Base-by-base conservation (phyloP, 108 stramenopile genomes). In the Nitzschia palea region DNA sequence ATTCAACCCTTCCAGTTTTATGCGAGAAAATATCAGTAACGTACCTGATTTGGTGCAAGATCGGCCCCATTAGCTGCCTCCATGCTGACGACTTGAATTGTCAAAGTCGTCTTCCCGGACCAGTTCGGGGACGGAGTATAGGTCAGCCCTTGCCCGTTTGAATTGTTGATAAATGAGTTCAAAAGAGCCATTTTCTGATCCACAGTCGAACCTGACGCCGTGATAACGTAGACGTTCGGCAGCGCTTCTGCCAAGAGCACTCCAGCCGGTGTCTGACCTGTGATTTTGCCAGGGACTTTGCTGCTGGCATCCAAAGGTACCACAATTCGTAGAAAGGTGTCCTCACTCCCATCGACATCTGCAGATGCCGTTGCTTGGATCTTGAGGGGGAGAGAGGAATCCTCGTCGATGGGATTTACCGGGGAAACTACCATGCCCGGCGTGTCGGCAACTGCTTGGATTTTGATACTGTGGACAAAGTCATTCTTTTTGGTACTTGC, bases 381-480 rank as follows among this genome's bases (percentile, higher is more conserved):
- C 42, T 44, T 42, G 9, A 62, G 22, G 9, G 60, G 60, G 12
- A 62, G 15, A 17, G 32, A 5, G 5, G 12, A 6, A 25, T 57
- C 56, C 30, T 57, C 56, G 20, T 62, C 27, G 15, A 45, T 23
- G 6, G 17, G 6, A 22, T 5, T 14, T 10, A 6, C 37, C 4
- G 18, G 9, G 9, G 14, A 14, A 42, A 51, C 51, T 5, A 37
- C 6, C 8, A 45, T 30, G 43, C 30, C 52, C n/a, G 48, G 64
- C 26, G 50, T 30, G 51, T 65, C 64, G 6, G 64, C 64, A 33
- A 53, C 35, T 5, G 64, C 64, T 18, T 65, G 17, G 18, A 53
- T 53, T 4, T 9, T 37, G 48, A 65, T 26, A 15, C 29, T 6
- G 30, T 56, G 55, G 8, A 12, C 29, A 28, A 31, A 56, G n/a